phyloP scores from a whole-genome alignment of 768 basidiomycete species.

The Phlebiopsis flavidoalba region DNA sequence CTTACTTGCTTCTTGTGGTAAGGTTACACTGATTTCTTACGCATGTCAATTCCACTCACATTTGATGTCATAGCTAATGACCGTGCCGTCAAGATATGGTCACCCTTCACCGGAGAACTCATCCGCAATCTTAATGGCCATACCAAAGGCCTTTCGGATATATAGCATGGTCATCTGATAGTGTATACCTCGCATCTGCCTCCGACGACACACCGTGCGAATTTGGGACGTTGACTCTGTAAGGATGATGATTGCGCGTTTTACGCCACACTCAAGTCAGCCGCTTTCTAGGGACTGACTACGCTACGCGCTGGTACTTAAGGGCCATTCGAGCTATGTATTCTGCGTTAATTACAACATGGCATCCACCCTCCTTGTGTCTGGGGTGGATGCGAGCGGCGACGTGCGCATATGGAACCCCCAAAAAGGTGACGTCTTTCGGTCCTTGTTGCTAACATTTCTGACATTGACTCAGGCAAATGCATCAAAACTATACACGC shows the following conservation, averaged over 20 bases:
- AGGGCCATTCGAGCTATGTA: conserved; percentile 83
- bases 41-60: neutral
- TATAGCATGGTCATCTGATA: conserved; percentile 84
- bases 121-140: conserved; percentile 73
- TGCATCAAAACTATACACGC: conserved; percentile 85
- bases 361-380: conserved; percentile 82
- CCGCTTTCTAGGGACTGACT: conserved; percentile 55
- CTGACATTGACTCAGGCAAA: conserved; percentile 46
- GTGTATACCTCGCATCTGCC: conserved; percentile 78
- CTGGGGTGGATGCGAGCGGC: conserved; percentile 90
- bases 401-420: conserved; percentile 93
- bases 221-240: conserved; percentile 87
- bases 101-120: conserved; percentile 72
- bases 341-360: conserved; percentile 92
- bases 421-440: conserved; percentile 49
- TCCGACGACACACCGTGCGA: conserved; percentile 87
- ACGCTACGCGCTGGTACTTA: conserved; percentile 65
- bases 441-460: neutral
- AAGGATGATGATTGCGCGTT: conserved; percentile 2
- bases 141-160: conserved; percentile 80
- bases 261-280: neutral
- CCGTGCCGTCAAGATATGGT: conserved; percentile 77
- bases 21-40: conserved; percentile 5
- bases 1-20: conserved; percentile 83
- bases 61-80: conserved; percentile 56